A percentile compares a stretch with the other conserved stretches of the same genome.
phyloP scores from a whole-genome alignment of 331 rosid species.

The Arachis monticola region DNA sequence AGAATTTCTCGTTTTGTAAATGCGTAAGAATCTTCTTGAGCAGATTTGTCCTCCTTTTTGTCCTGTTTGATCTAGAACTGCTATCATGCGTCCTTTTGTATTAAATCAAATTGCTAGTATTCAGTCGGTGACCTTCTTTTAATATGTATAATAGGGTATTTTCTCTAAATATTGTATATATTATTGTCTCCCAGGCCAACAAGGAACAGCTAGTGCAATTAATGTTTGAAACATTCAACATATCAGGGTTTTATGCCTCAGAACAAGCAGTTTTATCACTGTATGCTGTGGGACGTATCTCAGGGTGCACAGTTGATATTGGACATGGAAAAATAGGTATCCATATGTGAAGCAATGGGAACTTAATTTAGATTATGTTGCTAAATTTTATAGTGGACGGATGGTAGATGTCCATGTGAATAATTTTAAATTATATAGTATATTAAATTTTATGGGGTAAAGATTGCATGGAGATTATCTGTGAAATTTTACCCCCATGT shows the following conservation, averaged over 20 bases:
- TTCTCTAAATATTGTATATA: background rate
- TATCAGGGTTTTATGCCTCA: slow-evolving; percentile 97
- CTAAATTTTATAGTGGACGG: background rate
- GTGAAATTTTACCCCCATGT: too few relatives aligned
- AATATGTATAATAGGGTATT: background rate
- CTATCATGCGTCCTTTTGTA: background rate
- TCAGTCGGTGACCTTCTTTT: slow-evolving; percentile 24
- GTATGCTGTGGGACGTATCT: slow-evolving; percentile 92
- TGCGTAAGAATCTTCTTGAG: background rate
- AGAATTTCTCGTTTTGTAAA: background rate
- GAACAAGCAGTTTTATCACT: slow-evolving; percentile 93
- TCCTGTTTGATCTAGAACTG: background rate
- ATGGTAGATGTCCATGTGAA: background rate
- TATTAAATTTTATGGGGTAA: too few relatives aligned
- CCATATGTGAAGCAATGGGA: slow-evolving; percentile 14
- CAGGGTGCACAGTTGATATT: slow-evolving; percentile 95
- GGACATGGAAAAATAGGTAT: slow-evolving; percentile 97
- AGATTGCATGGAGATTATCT: too few relatives aligned
- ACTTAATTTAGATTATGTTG: background rate
- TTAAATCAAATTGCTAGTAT: slow-evolving; percentile 21
- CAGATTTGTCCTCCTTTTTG: background rate
- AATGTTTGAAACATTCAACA: slow-evolving; percentile 94
- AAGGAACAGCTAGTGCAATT: slow-evolving; percentile 94
- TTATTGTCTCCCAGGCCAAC: slow-evolving; percentile 61
- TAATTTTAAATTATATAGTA: too few relatives aligned